These are phyloP conservation scores for Ramalina peruviana DNA, from an alignment of 495 filamentous ascomycete species.

Conservation along the genomic window DNA sequence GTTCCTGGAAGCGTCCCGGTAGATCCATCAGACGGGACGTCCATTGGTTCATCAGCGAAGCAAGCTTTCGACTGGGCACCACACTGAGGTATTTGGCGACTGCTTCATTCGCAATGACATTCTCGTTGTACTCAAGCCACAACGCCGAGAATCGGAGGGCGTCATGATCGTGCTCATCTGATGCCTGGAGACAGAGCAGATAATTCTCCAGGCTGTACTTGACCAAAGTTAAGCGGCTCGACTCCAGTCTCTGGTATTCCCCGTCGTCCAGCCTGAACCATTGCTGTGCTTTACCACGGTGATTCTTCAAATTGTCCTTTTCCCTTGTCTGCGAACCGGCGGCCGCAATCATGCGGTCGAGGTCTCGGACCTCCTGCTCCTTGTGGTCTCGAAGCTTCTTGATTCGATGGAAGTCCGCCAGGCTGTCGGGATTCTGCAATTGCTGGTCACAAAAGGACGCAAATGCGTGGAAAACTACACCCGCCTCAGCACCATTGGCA, in stretches of 20 bases:
- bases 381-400: conserved; percentile 70
- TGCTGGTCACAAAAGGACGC: conserved; percentile 91
- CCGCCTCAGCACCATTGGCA: conserved; percentile 56
- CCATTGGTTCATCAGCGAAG: conserved; percentile 85
- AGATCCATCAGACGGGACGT: conserved; percentile 74
- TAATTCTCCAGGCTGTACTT: conserved; percentile 89
- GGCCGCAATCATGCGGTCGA: conserved; percentile 41
- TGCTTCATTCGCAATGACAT: conserved; percentile 57
- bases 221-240: conserved; percentile 66
- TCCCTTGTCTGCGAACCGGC: conserved; percentile 33
- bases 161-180: conserved; percentile 78
- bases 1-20: conserved; percentile 52
- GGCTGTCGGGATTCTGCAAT: conserved; percentile 64
- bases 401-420: conserved; percentile 75
- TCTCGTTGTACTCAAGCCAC: conserved; percentile 74
- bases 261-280: conserved; percentile 84
- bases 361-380: conserved; percentile 55
- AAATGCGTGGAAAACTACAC: conserved; percentile 86
- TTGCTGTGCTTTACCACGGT: conserved; percentile 52
- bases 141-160: conserved; percentile 87
- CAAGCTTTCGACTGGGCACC: conserved; percentile 86
- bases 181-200: conserved; percentile 66
- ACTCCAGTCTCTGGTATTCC: conserved; percentile 65
- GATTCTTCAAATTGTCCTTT: conserved; percentile 31
- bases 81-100: conserved; percentile 52